These are phyloP conservation scores for Physocladia obscura DNA, from an alignment of 192 early-diverging fungal genomes.

Conservation along the genomic window DNA sequence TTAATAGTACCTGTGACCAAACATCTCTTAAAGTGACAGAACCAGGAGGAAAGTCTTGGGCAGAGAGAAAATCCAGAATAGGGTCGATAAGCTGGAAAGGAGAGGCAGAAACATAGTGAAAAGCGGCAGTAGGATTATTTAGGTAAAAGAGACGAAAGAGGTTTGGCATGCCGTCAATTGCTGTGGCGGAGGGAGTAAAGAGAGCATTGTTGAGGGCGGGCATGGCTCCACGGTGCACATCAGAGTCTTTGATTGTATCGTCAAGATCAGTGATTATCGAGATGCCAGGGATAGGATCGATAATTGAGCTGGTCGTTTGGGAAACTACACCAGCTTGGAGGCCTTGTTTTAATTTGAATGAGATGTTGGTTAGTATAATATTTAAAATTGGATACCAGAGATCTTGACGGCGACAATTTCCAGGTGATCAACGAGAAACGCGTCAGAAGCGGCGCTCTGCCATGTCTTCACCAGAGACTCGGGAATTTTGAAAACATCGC, in stretches of 20 bases:
- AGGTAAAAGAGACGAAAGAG: slow-evolving; percentile 49
- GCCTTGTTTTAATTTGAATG: neutral
- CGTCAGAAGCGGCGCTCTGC: slow-evolving; percentile 26
- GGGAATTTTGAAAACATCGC: slow-evolving; percentile 33
- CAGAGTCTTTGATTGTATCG: slow-evolving; percentile 88
- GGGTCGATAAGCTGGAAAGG: slow-evolving; percentile 80
- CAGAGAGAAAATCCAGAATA: slow-evolving; percentile 65
- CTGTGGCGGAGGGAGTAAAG: slow-evolving; percentile 61
- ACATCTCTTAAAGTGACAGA: slow-evolving; percentile 60
- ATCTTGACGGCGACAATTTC: slow-evolving; percentile 37
- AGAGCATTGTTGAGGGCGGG: slow-evolving; percentile 64
- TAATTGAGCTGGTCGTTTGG: slow-evolving; percentile 55
- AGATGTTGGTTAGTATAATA: neutral
- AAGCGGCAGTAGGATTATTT: slow-evolving; percentile 51
- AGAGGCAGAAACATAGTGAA: slow-evolving; percentile 86
- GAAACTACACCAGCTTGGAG: slow-evolving; percentile 31
- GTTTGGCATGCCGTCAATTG: slow-evolving; percentile 74
- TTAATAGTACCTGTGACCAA: too few species aligned
- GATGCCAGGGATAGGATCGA: slow-evolving; percentile 63
- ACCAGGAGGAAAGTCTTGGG: slow-evolving; percentile 76
- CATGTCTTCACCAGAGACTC: slow-evolving; percentile 34
- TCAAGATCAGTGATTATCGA: slow-evolving; percentile 80
- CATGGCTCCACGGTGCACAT: slow-evolving; percentile 66
- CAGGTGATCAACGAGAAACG: slow-evolving; percentile 25
- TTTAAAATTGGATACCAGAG: neutral